A percentile compares a stretch with the other conserved stretches of the same genome.
Evolutionary conservation across 306 rosid species (phyloP).

Genomic region (Gynostemma pentaphyllum): DNA sequence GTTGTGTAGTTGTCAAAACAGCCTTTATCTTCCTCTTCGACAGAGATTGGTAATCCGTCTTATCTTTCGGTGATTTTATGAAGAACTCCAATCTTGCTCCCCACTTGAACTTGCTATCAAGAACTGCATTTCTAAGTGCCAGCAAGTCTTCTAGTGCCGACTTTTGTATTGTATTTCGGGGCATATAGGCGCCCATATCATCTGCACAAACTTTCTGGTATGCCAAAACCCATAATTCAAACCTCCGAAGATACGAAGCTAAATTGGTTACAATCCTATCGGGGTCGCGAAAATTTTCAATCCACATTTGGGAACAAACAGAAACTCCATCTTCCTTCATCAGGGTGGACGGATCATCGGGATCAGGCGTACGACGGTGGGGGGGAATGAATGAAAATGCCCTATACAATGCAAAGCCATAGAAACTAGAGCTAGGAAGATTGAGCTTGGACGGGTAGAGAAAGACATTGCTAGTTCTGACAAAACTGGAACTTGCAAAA

Average conservation of each 20-base stretch:
- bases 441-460: conserved; percentile 11
- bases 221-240: conserved; percentile 84
- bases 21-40: conserved; percentile 68
- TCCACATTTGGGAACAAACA: conserved; percentile 62
- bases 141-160: conserved; percentile 59
- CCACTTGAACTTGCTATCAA: conserved; percentile 73
- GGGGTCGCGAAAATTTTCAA: conserved; percentile 66
- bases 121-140: conserved; percentile 74
- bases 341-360: conserved; percentile 50
- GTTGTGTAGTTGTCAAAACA: conserved; percentile 66
- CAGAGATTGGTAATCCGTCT: conserved; percentile 57
- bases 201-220: conserved; percentile 80
- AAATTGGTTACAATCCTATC: conserved; percentile 46
- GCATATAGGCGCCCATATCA: conserved; percentile 71
- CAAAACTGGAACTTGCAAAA: conserved; percentile 15
- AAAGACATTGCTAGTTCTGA: conserved; percentile 14
- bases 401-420: conserved; percentile 17
- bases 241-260: conserved; percentile 52
- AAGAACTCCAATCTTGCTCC: conserved; percentile 64
- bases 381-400: conserved; percentile 24
- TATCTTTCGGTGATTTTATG: conserved; percentile 58
- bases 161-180: conserved; percentile 42
- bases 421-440: conserved; percentile 11
- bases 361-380: conserved; percentile 38
- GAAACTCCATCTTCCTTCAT: conserved; percentile 70